Evolutionary conservation across 768 basidiomycete genomes (phyloP), one percentile per base, ranked within the genome.

Genomic region (Boletus eberwhitei): DNA sequence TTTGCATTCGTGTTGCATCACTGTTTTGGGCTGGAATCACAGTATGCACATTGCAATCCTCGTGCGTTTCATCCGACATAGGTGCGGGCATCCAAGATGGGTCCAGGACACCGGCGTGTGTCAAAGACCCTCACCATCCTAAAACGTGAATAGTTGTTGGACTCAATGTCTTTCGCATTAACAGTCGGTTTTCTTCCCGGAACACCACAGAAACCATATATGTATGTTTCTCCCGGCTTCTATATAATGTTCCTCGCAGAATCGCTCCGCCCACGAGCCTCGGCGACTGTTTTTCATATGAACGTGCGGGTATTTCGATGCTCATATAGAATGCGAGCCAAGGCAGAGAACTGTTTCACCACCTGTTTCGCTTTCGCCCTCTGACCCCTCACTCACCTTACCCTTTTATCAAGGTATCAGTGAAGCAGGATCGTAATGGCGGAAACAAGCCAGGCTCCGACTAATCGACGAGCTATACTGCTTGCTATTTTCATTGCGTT

Each of bases 401-500:
- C 19, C 35, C 16, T 32, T 29, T 38, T 9, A 31, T 40, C 41
- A 32, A 40, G 29, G 34, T n/a, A 19, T 48, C 31, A n/a, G 19
- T 32, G 32, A n/a, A 45, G 16, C 36, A 9, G 11, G 4, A 26
- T 14, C 2, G 21, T 47, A 21, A 50, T 60, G 59, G 32, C 24
- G 22, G 39, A 48, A 9, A 43, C 44, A 31, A 26, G 8, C 24
- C 44, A 59, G 14, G 42, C 53, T 34, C 58, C 58, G 14, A 59
- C 50, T n/a, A 59, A 60, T 26, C 22, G 5, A 31, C 58, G 59
- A 31, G 59, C 48, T 5, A 36, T 60, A 34, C 32, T 50, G 19
- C 58, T 59, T 26, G 59, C 58, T 21, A 55, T 31, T 43, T 59
- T 59, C 57, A 59, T 59, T 8, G 58, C 58, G 1, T 59, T 59